A percentile compares a stretch with the other conserved stretches of the same genome.
phyloP scores from a whole-genome alignment of 306 rosid genomes.

The Rosa chinensis region DNA sequence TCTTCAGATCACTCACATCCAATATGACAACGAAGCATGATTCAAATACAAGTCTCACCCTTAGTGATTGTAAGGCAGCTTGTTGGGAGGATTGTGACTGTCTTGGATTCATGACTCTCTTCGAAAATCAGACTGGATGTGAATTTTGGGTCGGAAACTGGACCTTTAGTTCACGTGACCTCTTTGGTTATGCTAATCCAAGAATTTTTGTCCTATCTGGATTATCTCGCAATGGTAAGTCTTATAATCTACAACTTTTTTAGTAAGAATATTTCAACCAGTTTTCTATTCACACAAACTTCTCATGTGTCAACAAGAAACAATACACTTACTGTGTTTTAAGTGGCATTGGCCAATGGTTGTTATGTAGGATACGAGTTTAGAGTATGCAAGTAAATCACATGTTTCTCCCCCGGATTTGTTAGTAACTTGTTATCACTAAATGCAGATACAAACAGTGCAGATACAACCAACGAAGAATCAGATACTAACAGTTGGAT shows the following conservation, averaged over 20 bases:
- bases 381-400: too few relatives aligned
- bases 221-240: too few relatives aligned
- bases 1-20: not conserved
- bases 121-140: constrained; percentile 8
- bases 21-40: not conserved
- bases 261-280: too few relatives aligned
- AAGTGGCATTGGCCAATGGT: not conserved
- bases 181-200: not conserved
- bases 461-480: too few relatives aligned
- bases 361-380: not conserved
- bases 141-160: constrained; percentile 1
- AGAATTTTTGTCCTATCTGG: too few relatives aligned
- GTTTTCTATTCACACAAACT: too few relatives aligned
- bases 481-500: not conserved
- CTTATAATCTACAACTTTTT: too few relatives aligned
- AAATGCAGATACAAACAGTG: not conserved
- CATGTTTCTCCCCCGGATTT: too few relatives aligned
- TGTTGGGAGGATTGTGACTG: constrained; percentile 29
- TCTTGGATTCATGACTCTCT: not conserved
- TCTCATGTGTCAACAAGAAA: too few relatives aligned
- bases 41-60: not conserved
- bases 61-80: not conserved
- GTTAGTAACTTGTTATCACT: too few relatives aligned
- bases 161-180: not conserved
- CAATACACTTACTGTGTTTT: too few relatives aligned